Conservation (phyloP, 208 protist species). For the Porcisia hertigi region DNA sequence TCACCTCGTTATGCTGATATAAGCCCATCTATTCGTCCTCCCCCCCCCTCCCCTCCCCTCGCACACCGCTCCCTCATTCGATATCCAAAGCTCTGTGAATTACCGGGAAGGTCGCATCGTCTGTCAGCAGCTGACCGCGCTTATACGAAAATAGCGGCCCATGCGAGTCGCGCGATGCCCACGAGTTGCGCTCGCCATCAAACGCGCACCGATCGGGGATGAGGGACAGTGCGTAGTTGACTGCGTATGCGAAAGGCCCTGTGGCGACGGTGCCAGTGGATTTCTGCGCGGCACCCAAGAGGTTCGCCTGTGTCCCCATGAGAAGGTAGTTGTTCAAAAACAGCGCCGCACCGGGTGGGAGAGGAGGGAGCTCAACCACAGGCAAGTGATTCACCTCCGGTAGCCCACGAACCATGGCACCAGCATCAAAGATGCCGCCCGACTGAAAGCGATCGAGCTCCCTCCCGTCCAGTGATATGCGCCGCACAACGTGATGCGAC, state of each 20-base stretch:
- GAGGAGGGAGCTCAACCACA: slow-evolving; percentile 44
- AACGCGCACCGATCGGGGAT: slow-evolving; percentile 80
- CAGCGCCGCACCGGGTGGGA: slow-evolving; percentile 55
- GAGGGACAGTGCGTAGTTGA: slow-evolving; percentile 58
- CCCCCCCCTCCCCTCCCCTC: background rate
- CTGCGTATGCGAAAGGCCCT: slow-evolving; percentile 29
- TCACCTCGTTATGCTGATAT: background rate
- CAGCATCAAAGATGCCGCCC: slow-evolving; percentile 66
- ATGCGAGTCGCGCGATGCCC: slow-evolving; percentile 66
- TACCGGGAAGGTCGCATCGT: slow-evolving; percentile 67
- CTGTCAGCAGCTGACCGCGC: slow-evolving; percentile 61
- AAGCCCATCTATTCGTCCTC: background rate
- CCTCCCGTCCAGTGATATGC: slow-evolving; percentile 55
- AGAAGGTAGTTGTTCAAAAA: slow-evolving; percentile 70
- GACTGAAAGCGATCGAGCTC: slow-evolving; percentile 57
- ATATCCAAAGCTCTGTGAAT: slow-evolving; percentile 82
- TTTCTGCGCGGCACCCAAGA: slow-evolving; percentile 34
- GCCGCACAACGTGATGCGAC: slow-evolving; percentile 67
- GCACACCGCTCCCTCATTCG: slow-evolving; percentile 35
- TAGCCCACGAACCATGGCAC: slow-evolving; percentile 54
- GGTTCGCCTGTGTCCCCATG: slow-evolving; percentile 37
- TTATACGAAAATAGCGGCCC: slow-evolving; percentile 67
- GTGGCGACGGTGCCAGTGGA: slow-evolving; percentile 4
- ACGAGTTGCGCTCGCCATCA: slow-evolving; percentile 70
- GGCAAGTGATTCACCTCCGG: slow-evolving; percentile 43